These are phyloP conservation scores for Helicosporidium sp. DNA, from an alignment of 139 green algal species.

Conservation along the genomic window DNA sequence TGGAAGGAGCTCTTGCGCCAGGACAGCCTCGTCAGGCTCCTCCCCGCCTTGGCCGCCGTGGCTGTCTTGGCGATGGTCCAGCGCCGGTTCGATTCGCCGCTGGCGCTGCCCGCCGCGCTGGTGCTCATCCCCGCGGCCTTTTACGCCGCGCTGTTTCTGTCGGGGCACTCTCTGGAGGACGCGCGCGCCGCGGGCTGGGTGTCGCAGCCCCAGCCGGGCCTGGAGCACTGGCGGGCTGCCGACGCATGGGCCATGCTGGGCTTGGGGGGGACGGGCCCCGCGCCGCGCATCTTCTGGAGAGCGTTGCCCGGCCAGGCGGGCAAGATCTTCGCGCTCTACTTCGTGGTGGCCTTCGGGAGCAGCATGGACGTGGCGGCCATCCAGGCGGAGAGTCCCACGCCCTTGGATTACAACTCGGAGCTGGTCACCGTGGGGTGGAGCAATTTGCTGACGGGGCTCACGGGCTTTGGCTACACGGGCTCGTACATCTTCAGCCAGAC, in stretches of 20 bases:
- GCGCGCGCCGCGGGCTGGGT: conserved; percentile 41
- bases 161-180: conserved; percentile 20
- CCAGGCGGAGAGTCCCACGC: conserved; percentile 16
- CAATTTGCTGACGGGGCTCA: conserved; percentile 38
- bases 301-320: conserved; percentile 28
- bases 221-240: conserved; percentile 31
- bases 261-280: conserved; percentile 18
- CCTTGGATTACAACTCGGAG: conserved; percentile 59
- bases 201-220: conserved; percentile 21
- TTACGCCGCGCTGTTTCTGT: conserved; percentile 8
- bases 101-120: conserved; percentile 39
- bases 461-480: conserved; percentile 50
- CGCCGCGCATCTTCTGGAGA: conserved; percentile 25
- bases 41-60: conserved; percentile 19
- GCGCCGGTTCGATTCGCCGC: conserved; percentile 19
- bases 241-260: conserved; percentile 45
- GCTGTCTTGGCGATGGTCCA: conserved; percentile 15
- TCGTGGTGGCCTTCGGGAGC: conserved; percentile 59
- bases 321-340: conserved; percentile 46
- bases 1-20: conserved; percentile 18
- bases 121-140: conserved; percentile 19
- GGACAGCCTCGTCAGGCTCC: conserved; percentile 32
- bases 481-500: conserved; percentile 58
- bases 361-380: conserved; percentile 54
- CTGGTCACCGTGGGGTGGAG: conserved; percentile 40